phyloP scores from a whole-genome alignment of 2,329 filamentous ascomycete species.

The Nothopassalora personata region DNA sequence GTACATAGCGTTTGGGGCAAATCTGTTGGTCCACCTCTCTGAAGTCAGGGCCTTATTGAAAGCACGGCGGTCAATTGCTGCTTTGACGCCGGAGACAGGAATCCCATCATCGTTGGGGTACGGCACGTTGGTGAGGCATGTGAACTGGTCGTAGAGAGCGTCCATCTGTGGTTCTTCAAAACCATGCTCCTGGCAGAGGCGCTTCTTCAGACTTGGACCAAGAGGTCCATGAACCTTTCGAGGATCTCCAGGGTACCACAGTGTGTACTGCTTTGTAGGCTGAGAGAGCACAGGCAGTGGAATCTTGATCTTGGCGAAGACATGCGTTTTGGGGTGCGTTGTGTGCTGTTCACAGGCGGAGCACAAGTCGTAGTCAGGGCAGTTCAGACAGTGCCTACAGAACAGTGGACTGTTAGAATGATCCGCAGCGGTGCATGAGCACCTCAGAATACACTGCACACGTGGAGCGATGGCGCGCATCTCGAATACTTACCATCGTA shows the following conservation, averaged over 20 bases:
- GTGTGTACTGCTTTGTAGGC: constrained; percentile 70
- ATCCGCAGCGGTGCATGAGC: no score
- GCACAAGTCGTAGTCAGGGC: constrained; percentile 91
- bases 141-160: constrained; percentile 95
- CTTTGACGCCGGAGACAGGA: constrained; percentile 61
- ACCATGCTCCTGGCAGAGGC: constrained; percentile 43
- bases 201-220: constrained; percentile 61
- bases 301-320: constrained; percentile 93
- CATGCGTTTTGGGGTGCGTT: constrained; percentile 77
- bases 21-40: constrained; percentile 58
- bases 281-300: constrained; percentile 77
- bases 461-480: background rate
- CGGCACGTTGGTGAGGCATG: constrained; percentile 81
- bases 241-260: constrained; percentile 86
- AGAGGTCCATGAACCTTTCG: constrained; percentile 63
- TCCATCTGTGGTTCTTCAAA: constrained; percentile 82
- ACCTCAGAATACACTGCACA: no score
- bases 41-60: constrained; percentile 82
- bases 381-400: constrained; percentile 76
- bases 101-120: constrained; percentile 61
- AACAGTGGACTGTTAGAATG: background rate
- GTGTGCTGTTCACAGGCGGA: constrained; percentile 70
- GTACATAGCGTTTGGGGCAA: constrained; percentile 82
- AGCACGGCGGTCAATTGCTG: constrained; percentile 86
- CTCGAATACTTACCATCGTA: constrained; percentile 57